phyloP scores from a whole-genome alignment of 2,329 filamentous ascomycete species.

The Aspergillus aculeatinus region DNA sequence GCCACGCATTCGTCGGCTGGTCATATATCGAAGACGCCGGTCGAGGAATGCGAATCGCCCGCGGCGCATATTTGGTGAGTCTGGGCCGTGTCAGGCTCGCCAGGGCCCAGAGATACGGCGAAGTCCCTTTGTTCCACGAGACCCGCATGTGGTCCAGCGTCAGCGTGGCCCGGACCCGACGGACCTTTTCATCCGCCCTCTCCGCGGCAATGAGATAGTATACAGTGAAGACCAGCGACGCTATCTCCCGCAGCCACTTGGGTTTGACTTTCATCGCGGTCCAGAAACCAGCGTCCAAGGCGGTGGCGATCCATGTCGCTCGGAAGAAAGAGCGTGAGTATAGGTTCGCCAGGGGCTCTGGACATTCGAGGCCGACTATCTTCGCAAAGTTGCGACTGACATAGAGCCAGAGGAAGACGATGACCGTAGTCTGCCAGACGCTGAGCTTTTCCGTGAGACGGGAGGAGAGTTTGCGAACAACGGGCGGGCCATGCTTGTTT shows the following conservation, averaged over 20 bases:
- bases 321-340: slow-evolving; percentile 92
- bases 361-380: slow-evolving; percentile 83
- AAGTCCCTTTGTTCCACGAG: slow-evolving; percentile 92
- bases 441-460: slow-evolving; percentile 71
- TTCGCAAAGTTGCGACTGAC: slow-evolving; percentile 90
- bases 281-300: slow-evolving; percentile 95
- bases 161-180: slow-evolving; percentile 80
- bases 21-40: slow-evolving; percentile 77
- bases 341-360: slow-evolving; percentile 89
- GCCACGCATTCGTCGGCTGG: slow-evolving; percentile 80
- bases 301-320: slow-evolving; percentile 94
- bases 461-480: slow-evolving; percentile 58
- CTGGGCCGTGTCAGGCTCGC: slow-evolving; percentile 73
- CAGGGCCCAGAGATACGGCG: slow-evolving; percentile 76
- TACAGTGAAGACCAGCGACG: slow-evolving; percentile 77
- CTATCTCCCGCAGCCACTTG: slow-evolving; percentile 78
- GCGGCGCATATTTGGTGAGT: slow-evolving; percentile 76
- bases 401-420: slow-evolving; percentile 90
- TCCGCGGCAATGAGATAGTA: slow-evolving; percentile 95
- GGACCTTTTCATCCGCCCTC: slow-evolving; percentile 92
- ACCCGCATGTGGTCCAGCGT: slow-evolving; percentile 90
- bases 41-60: slow-evolving; percentile 79
- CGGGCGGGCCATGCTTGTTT: slow-evolving; percentile 73
- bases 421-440: slow-evolving; percentile 82
- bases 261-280: slow-evolving; percentile 88